Percentiles rank a stretch among this genome's conserved stretches.
Evolutionary conservation across 176 grass and related monocot species (phyloP).

Genomic region (Elaeis guineensis): DNA sequence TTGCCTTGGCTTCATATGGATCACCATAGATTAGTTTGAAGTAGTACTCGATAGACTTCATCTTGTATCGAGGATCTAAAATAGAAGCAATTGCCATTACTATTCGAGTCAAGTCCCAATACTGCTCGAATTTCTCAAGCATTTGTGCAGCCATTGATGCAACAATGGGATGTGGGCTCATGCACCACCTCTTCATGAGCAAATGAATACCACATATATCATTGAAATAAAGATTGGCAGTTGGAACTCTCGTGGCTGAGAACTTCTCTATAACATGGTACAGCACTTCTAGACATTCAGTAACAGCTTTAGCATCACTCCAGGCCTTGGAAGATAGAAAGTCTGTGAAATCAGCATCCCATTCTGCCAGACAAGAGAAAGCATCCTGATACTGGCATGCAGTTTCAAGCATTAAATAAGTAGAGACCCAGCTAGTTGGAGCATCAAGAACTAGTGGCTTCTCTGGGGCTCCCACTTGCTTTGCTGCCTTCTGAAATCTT

Average conservation of each 20-base stretch:
- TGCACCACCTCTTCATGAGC: constrained; percentile 79
- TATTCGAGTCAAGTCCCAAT: constrained; percentile 68
- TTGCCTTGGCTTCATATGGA: constrained; percentile 60
- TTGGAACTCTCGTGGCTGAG: constrained; percentile 50
- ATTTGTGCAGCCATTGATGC: constrained; percentile 67
- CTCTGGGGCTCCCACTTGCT: constrained; percentile 48
- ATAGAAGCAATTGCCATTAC: constrained; percentile 92
- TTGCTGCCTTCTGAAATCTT: constrained; percentile 66
- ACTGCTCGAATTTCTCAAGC: constrained; percentile 80
- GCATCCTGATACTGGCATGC: constrained; percentile 81
- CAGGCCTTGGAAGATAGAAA: constrained; percentile 68
- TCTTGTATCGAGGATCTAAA: constrained; percentile 97
- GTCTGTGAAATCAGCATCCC: constrained; percentile 45
- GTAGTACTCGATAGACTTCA: constrained; percentile 98
- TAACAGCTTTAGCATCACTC: constrained; percentile 78
- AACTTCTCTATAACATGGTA: constrained; percentile 90
- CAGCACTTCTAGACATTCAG: constrained; percentile 82
- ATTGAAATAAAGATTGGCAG: constrained; percentile 90
- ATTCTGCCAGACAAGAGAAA: constrained; percentile 55
- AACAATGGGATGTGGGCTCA: constrained; percentile 61
- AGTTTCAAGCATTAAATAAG: constrained; percentile 91
- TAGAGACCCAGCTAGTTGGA: constrained; percentile 64
- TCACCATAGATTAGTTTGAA: constrained; percentile 78
- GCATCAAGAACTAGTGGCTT: constrained; percentile 75
- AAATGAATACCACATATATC: constrained; percentile 92